These are phyloP conservation scores for Chlorella ohadii DNA, from an alignment of 139 green algal species.

Conservation along the genomic window DNA sequence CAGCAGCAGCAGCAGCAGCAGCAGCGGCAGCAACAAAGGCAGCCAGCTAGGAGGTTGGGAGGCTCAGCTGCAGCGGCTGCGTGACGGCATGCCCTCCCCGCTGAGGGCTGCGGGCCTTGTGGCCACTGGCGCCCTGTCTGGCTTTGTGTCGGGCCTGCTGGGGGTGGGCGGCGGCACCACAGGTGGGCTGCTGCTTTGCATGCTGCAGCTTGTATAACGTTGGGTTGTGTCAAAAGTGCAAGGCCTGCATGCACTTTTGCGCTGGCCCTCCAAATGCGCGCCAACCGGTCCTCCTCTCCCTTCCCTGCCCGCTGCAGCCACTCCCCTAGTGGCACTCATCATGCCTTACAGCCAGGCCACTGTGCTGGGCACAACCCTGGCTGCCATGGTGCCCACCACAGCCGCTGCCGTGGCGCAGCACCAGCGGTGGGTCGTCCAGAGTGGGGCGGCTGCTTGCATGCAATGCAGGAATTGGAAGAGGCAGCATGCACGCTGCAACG, in stretches of 20 bases:
- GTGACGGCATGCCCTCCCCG: background rate
- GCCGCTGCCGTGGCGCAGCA: constrained; percentile 63
- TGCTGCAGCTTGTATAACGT: background rate
- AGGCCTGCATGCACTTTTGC: too few relatives aligned
- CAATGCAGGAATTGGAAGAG: too few relatives aligned
- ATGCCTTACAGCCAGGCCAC: constrained; percentile 34
- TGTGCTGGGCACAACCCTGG: constrained; percentile 68
- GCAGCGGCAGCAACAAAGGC: background rate
- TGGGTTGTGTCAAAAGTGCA: too few relatives aligned
- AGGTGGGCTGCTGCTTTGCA: background rate
- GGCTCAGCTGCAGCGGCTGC: background rate
- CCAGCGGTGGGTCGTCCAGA: constrained; percentile 21
- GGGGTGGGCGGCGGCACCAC: constrained; percentile 73
- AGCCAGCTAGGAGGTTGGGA: background rate
- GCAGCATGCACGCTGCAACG: too few relatives aligned
- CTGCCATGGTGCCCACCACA: constrained; percentile 70
- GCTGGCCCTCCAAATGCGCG: too few relatives aligned
- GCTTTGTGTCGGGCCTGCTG: constrained; percentile 70
- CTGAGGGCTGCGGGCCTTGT: constrained; percentile 39
- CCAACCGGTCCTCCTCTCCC: too few relatives aligned
- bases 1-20: background rate
- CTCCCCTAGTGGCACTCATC: constrained; percentile 50
- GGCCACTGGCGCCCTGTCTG: constrained; percentile 59
- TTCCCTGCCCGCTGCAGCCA: constrained; percentile 28
- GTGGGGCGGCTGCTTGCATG: too few relatives aligned